Conservation (phyloP, 2,329 filamentous ascomycete genomes). For the Colletotrichum eremochloae region DNA sequence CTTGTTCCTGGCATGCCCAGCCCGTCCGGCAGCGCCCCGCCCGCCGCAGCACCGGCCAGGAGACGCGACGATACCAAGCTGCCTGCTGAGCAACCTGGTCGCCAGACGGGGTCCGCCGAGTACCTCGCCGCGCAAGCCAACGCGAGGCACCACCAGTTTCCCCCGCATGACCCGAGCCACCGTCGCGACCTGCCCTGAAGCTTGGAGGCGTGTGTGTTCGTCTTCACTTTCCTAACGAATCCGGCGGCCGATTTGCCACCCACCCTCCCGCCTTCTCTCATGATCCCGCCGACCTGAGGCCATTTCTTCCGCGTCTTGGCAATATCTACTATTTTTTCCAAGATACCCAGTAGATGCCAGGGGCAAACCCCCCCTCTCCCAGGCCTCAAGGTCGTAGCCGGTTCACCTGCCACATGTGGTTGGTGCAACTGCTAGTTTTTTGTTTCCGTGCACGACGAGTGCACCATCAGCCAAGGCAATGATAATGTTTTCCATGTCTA, state of each 20-base stretch:
- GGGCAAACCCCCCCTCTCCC: neutral
- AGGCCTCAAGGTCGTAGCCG: slow-evolving; percentile 33
- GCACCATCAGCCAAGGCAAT: slow-evolving; percentile 34
- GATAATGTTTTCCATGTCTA: slow-evolving; percentile 43
- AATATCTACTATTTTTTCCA: slow-evolving; percentile 41
- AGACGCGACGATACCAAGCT: slow-evolving; percentile 69
- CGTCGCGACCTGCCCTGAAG: slow-evolving; percentile 53
- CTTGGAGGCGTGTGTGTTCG: slow-evolving; percentile 8
- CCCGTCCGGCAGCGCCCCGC: slow-evolving; percentile 44
- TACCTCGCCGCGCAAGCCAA: slow-evolving; percentile 62
- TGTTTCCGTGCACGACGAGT: slow-evolving; percentile 18
- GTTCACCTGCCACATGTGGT: slow-evolving; percentile 4
- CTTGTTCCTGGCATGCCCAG: slow-evolving; percentile 67
- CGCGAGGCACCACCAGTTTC: slow-evolving; percentile 55
- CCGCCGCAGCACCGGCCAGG: slow-evolving; percentile 45
- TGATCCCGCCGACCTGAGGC: slow-evolving; percentile 23
- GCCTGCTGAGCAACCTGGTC: slow-evolving; percentile 70
- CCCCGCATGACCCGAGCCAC: slow-evolving; percentile 61
- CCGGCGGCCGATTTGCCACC: neutral
- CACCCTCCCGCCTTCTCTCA: neutral
- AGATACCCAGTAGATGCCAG: slow-evolving; percentile 40
- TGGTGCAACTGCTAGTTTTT: slow-evolving; percentile 11
- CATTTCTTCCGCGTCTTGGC: slow-evolving; percentile 31
- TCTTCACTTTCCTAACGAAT: neutral
- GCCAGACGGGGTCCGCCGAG: slow-evolving; percentile 64